Evolutionary conservation across 2,329 filamentous ascomycete genomes (phyloP), one percentile per base, ranked within the genome.

Genomic region (Fusarium newnesense): DNA sequence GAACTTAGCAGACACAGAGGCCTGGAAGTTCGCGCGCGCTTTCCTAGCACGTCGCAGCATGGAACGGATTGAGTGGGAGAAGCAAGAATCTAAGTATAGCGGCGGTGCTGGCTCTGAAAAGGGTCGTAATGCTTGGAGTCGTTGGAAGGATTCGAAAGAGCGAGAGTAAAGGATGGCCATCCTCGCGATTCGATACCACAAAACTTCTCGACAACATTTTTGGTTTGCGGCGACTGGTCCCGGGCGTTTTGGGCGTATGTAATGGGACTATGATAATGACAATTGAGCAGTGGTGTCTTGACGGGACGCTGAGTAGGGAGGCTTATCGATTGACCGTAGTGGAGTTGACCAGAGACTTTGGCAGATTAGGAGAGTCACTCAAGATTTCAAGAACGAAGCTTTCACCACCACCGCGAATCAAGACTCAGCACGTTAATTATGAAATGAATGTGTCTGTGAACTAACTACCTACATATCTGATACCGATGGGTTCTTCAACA

Each of bases 1-100:
- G 90, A 91, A 90, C 78, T 79, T 94, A 72, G 92, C 90, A 1
- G 93, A 96, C 76, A 91, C 91, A 2, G 93, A 96, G 81, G 90
- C 90, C 3, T 96, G 93, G 93, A 89, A 89, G 76, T 95, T 95
- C 78, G 87, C 91, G 9, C 84, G 91, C 42, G 92, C 93, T 0
- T 94, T 88, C 72, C 83, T 90, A 57, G 92, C 92, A 24, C 83
- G 92, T 42, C 84, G 87, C 46, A 83, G 86, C 32, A 84, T 92
- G 50, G 92, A 94, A 84, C 84, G 92, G 64, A 80, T 85, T 74
- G 85, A 88, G 76, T 95, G 92, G 92, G 91, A 94, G 79, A 88
- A 91, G 69, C 88, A 92, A 68, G 92, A 94, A 83, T 86, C 86
- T 70, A 87, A 85, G 74, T 94, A 89, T 79, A 88, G 87, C 3